Evolutionary conservation across 495 filamentous ascomycete genomes (phyloP).

Genomic region (Penicillium parvum): DNA sequence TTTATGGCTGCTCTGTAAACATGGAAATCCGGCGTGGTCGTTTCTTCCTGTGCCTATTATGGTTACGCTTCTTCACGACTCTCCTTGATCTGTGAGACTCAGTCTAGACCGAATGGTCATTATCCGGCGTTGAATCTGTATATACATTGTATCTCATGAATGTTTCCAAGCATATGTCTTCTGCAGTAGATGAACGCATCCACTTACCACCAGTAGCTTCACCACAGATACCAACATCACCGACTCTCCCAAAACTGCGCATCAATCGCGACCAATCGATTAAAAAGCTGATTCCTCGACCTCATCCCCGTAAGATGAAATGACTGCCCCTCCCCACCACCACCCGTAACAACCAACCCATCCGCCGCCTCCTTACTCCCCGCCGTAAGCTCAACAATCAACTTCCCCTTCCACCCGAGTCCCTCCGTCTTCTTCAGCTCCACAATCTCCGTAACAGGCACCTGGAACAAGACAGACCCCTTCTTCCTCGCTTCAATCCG

Average conservation of each 20-base stretch:
- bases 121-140: conserved; percentile 11
- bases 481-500: conserved; percentile 42
- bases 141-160: not conserved
- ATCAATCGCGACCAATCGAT: conserved; percentile 76
- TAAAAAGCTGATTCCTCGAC: conserved; percentile 78
- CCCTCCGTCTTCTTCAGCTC: conserved; percentile 82
- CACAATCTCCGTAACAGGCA: conserved; percentile 54
- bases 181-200: too few relatives aligned
- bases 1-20: conserved; percentile 39
- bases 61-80: conserved; percentile 14
- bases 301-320: conserved; percentile 68
- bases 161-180: not conserved
- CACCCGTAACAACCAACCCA: conserved; percentile 62
- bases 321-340: conserved; percentile 44
- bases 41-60: too few relatives aligned
- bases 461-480: conserved; percentile 36
- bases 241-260: conserved; percentile 85
- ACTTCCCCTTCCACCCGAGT: conserved; percentile 83
- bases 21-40: too few relatives aligned
- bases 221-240: conserved; percentile 37
- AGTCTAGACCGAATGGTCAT: not conserved
- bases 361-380: conserved; percentile 68
- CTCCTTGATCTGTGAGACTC: conserved; percentile 5
- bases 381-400: conserved; percentile 78
- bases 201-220: too few relatives aligned